Percentiles rank a stretch among this genome's conserved stretches.
Conservation (phyloP, 1,284 basidiomycete species). For the Sporisorium reilianum region DNA sequence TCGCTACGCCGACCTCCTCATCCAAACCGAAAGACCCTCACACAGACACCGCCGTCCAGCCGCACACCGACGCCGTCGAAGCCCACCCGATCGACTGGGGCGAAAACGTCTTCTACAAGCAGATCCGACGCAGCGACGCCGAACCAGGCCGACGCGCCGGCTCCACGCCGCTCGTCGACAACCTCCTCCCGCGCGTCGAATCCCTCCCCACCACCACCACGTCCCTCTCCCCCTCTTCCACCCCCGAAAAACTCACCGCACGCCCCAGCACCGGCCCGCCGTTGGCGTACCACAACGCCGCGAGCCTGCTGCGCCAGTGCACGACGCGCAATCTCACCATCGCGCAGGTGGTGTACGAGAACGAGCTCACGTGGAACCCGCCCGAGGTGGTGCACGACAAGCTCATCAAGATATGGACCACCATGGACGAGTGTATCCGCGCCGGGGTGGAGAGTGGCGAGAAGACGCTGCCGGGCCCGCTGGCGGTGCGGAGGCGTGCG, state of each 20-base stretch:
- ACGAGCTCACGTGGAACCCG: constrained; percentile 75
- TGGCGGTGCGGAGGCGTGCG: constrained; percentile 70
- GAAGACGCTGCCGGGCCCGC: constrained; percentile 82
- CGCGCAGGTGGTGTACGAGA: constrained; percentile 85
- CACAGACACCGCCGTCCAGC: constrained; percentile 11
- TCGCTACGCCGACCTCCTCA: constrained; percentile 49
- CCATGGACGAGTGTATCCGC: constrained; percentile 94
- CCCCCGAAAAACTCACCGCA: constrained; percentile 22
- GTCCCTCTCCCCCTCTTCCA: not conserved
- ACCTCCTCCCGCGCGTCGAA: constrained; percentile 24
- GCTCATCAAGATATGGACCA: constrained; percentile 78
- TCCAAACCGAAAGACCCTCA: not conserved
- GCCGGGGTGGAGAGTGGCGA: constrained; percentile 85
- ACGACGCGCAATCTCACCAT: constrained; percentile 81
- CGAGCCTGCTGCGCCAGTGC: constrained; percentile 81
- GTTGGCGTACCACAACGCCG: constrained; percentile 85
- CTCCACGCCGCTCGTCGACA: constrained; percentile 17
- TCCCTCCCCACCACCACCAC: constrained; percentile 11
- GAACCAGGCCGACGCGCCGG: constrained; percentile 76
- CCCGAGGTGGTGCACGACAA: constrained; percentile 61
- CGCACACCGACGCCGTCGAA: constrained; percentile 10
- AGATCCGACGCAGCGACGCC: constrained; percentile 86
- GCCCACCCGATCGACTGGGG: constrained; percentile 74
- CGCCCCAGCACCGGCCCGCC: constrained; percentile 74
- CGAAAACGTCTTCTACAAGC: constrained; percentile 95